Evolutionary conservation across 2,329 filamentous ascomycete species (phyloP).

Genomic region (Aspergillus luchuensis): DNA sequence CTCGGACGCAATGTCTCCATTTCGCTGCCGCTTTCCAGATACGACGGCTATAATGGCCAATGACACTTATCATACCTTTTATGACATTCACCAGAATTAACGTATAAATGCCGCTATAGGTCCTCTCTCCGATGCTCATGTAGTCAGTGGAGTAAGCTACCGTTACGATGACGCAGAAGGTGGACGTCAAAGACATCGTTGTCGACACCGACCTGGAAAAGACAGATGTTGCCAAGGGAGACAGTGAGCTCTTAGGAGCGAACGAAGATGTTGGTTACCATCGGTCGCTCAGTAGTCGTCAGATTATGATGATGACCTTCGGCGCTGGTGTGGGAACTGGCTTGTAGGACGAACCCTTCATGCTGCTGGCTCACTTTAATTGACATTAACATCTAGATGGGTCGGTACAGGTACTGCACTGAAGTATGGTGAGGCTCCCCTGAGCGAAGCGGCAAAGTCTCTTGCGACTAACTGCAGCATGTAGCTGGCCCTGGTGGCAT

Average conservation of each 20-base stretch:
- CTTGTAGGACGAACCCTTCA: slow-evolving; percentile 12
- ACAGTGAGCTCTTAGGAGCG: slow-evolving; percentile 8
- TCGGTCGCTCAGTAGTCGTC: slow-evolving; percentile 33
- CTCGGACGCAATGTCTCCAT: not conserved
- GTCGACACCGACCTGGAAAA: not conserved
- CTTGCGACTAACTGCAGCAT: not conserved
- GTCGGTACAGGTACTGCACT: slow-evolving; percentile 41
- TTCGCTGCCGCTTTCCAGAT: not conserved
- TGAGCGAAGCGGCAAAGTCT: not conserved
- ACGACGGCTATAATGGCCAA: not conserved
- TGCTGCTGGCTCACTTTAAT: not conserved
- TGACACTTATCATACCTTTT: not conserved
- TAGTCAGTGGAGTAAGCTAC: not conserved
- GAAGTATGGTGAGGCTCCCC: slow-evolving; percentile 27
- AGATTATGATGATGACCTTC: slow-evolving; percentile 45
- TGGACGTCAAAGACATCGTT: not conserved
- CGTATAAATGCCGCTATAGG: not conserved
- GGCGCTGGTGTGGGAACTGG: slow-evolving; percentile 41
- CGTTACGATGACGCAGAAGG: not conserved
- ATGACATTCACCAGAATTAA: not conserved
- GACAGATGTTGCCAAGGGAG: slow-evolving; percentile 2
- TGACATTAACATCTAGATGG: slow-evolving; percentile 21
- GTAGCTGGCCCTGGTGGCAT: slow-evolving; percentile 36
- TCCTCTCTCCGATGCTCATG: not conserved
- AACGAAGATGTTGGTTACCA: slow-evolving; percentile 31